Evolutionary conservation across 306 rosid species (phyloP).

Genomic region (Vigna hirtella): DNA sequence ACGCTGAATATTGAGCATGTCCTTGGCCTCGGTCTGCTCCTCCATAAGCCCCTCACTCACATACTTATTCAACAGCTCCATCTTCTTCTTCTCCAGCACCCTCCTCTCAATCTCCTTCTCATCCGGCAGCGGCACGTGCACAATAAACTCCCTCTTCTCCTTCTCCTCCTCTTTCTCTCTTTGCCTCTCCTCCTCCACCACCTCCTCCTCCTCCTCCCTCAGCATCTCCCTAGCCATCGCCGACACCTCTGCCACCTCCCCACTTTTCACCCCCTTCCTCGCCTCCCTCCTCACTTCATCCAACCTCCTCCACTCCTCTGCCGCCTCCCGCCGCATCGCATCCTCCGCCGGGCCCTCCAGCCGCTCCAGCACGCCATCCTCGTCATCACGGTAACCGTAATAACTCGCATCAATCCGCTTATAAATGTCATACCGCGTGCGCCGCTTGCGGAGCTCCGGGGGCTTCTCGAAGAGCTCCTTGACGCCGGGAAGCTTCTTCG

Average conservation of each 20-base stretch:
- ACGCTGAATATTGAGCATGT: slow-evolving; percentile 82
- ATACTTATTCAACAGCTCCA: slow-evolving; percentile 76
- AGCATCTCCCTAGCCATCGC: slow-evolving; percentile 62
- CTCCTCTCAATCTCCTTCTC: slow-evolving; percentile 90
- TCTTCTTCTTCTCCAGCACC: slow-evolving; percentile 95
- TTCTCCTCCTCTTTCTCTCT: slow-evolving; percentile 57
- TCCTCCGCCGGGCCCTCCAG: slow-evolving; percentile 76
- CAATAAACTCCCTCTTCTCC: slow-evolving; percentile 79
- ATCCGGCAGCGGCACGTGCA: slow-evolving; percentile 90
- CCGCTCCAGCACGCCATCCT: slow-evolving; percentile 80
- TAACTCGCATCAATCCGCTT: slow-evolving; percentile 86
- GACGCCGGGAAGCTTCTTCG: slow-evolving; percentile 88
- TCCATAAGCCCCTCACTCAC: slow-evolving; percentile 71
- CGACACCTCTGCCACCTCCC: slow-evolving; percentile 67
- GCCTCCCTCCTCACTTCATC: slow-evolving; percentile 87
- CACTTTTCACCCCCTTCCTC: slow-evolving; percentile 80
- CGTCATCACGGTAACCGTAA: slow-evolving; percentile 89
- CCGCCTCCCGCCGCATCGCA: slow-evolving; percentile 66
- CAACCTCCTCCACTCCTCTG: slow-evolving; percentile 75
- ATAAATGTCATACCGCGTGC: slow-evolving; percentile 88
- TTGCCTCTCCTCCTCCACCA: slow-evolving; percentile 63
- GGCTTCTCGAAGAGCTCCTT: slow-evolving; percentile 90
- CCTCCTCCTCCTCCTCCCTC: slow-evolving; percentile 85
- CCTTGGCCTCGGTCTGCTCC: slow-evolving; percentile 74
- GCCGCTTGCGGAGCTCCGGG: slow-evolving; percentile 77